phyloP scores from a whole-genome alignment of 1,284 basidiomycete species.

The Anthracocystis panici-leucophaei region DNA sequence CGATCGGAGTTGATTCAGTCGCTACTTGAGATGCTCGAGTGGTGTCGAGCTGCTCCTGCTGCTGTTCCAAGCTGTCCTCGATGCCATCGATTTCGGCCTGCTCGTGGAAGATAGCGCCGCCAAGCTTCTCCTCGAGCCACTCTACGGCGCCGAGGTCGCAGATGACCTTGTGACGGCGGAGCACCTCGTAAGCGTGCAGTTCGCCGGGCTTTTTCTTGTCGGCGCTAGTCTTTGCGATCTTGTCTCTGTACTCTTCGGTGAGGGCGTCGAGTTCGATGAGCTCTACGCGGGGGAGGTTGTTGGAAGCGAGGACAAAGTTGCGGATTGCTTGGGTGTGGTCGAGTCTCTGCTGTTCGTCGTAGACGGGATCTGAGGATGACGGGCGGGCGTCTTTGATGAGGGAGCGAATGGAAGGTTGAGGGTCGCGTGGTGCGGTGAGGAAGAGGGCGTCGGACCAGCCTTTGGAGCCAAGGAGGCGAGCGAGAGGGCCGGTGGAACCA shows the following conservation, averaged over 20 bases:
- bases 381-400: constrained; percentile 45
- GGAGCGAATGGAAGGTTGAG: constrained; percentile 37
- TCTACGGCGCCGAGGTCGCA: constrained; percentile 69
- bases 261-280: constrained; percentile 63
- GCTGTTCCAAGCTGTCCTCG: constrained; percentile 7
- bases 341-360: constrained; percentile 53
- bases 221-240: constrained; percentile 47
- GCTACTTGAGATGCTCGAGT: background rate
- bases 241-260: constrained; percentile 49
- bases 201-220: constrained; percentile 69
- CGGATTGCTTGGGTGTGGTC: constrained; percentile 52
- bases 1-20: background rate
- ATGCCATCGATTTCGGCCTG: constrained; percentile 27
- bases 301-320: constrained; percentile 60
- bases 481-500: constrained; percentile 56
- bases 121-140: constrained; percentile 69
- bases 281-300: constrained; percentile 62
- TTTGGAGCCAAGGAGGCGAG: constrained; percentile 56
- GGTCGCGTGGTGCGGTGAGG: constrained; percentile 64
- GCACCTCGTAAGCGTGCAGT: constrained; percentile 68
- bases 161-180: constrained; percentile 59
- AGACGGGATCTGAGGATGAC: constrained; percentile 60
- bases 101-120: constrained; percentile 64
- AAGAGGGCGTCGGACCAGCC: constrained; percentile 64
- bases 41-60: constrained; percentile 16